Conservation (phyloP, 768 basidiomycete species). For the Pisolithus sp. region DNA sequence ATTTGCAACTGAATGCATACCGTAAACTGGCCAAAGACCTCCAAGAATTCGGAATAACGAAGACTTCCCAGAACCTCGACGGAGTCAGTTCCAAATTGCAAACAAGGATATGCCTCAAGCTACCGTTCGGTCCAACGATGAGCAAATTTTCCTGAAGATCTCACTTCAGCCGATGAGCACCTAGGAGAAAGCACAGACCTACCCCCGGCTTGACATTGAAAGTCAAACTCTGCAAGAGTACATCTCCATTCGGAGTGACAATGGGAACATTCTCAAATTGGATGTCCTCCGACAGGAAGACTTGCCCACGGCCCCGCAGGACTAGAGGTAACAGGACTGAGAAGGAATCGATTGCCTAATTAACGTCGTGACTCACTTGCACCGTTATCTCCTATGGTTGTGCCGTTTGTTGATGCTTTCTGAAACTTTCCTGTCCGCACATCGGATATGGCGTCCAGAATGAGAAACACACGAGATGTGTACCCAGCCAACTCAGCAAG, state of each 20-base stretch:
- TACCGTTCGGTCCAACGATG: constrained; percentile 92
- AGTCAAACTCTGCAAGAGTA: constrained; percentile 76
- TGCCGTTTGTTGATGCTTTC: constrained; percentile 79
- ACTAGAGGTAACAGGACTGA: constrained; percentile 38
- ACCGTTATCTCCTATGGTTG: constrained; percentile 65
- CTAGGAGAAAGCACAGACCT: constrained; percentile 6
- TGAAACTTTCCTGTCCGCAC: constrained; percentile 79
- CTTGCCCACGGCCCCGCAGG: constrained; percentile 67
- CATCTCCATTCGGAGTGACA: constrained; percentile 92
- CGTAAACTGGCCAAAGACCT: constrained; percentile 87
- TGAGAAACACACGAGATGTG: constrained; percentile 81
- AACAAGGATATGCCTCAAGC: background rate
- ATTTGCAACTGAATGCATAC: constrained; percentile 5
- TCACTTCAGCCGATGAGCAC: background rate
- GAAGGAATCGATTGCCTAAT: background rate
- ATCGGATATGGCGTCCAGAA: constrained; percentile 88
- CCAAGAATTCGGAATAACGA: constrained; percentile 94
- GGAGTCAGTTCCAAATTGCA: background rate
- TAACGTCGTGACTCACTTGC: constrained; percentile 46
- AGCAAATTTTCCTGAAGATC: constrained; percentile 72
- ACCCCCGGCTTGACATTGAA: constrained; percentile 90
- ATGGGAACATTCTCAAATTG: constrained; percentile 91
- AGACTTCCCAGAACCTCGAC: constrained; percentile 75
- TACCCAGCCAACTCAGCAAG: constrained; percentile 94
- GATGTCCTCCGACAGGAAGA: constrained; percentile 85